Evolutionary conservation across 495 filamentous ascomycete genomes (phyloP), one percentile per base, ranked within the genome.

Genomic region (Pyrenula massariospora): DNA sequence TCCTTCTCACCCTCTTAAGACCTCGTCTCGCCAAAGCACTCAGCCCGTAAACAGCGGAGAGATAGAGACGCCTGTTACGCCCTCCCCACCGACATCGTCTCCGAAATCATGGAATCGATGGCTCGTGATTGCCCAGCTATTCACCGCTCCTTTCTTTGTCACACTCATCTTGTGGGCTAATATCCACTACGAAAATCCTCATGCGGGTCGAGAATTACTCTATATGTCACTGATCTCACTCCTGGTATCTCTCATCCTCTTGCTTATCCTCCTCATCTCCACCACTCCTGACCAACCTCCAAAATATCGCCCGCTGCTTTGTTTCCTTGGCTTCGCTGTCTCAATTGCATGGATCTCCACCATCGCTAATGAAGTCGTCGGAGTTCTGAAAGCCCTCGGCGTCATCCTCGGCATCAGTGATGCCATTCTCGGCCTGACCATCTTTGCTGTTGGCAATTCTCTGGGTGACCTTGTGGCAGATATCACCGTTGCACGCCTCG

Each of bases 391-490:
- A 68, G 87, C 94, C 1, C 73, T 99, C 20, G 94, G 94, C 2
- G 89, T 97, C 10, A 90, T 99, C 31, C 70, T 96, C 22, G 82
- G 85, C 61, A 97, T 99, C 61, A 92, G 87, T 23, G 93, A 99
- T 73, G 95, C 94, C 8, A 91, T 99, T 58, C 76, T 99, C 2
- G 94, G 94, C 0, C 78, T 99, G 47, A 99, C 94, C 24, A 82
- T 99, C 50, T 99, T 99, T 66, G 94, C 94, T 0, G 90, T 97
- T 12, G 93, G 94, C 12, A 99, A 96, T 64, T 95, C 89, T 1
- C 75, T 97, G 5, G 92, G 94, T 11, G 94, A 99, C 63, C 75
- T 99, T 0, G 91, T 99, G 2, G 91, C 94, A 5, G 88, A 99
- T 60, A 84, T 96, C 56, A 99, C 94, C 0, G 87, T 99, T 36